These are phyloP conservation scores for Phragmites australis DNA, from an alignment of 176 grass and related monocot genomes.

Conservation along the genomic window DNA sequence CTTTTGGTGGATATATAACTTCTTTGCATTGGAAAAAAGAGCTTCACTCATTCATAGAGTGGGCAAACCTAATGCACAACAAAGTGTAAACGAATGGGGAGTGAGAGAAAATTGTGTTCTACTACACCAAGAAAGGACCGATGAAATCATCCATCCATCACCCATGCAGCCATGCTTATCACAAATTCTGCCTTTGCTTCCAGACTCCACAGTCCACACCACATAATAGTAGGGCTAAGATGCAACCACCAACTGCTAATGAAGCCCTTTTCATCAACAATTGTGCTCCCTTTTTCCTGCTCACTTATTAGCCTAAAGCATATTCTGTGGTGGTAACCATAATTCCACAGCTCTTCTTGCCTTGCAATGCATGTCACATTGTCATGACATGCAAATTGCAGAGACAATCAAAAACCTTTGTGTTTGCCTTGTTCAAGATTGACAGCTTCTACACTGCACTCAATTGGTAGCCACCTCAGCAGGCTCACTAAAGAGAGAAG, in stretches of 20 bases:
- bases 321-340: slow-evolving; percentile 46
- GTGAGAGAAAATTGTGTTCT: slow-evolving; percentile 10
- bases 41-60: slow-evolving; percentile 14
- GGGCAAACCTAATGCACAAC: slow-evolving; percentile 15
- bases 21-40: neutral
- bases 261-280: slow-evolving; percentile 40
- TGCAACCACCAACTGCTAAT: slow-evolving; percentile 39
- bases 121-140: neutral
- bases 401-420: slow-evolving; percentile 35
- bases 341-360: slow-evolving; percentile 40
- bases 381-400: slow-evolving; percentile 40
- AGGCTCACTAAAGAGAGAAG: slow-evolving; percentile 29
- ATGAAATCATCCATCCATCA: slow-evolving; percentile 25
- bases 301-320: slow-evolving; percentile 60
- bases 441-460: slow-evolving; percentile 37
- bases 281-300: slow-evolving; percentile 36
- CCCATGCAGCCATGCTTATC: slow-evolving; percentile 27
- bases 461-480: slow-evolving; percentile 35
- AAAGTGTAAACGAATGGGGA: slow-evolving; percentile 29
- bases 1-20: neutral
- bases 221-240: slow-evolving; percentile 47
- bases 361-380: slow-evolving; percentile 39
- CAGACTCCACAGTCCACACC: slow-evolving; percentile 23
- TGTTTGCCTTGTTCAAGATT: slow-evolving; percentile 12
- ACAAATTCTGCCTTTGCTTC: slow-evolving; percentile 27